Percentiles rank a stretch among this genome's conserved stretches.
Evolutionary conservation across 2,329 filamentous ascomycete species (phyloP).

Genomic region (Rutstroemia sp.): DNA sequence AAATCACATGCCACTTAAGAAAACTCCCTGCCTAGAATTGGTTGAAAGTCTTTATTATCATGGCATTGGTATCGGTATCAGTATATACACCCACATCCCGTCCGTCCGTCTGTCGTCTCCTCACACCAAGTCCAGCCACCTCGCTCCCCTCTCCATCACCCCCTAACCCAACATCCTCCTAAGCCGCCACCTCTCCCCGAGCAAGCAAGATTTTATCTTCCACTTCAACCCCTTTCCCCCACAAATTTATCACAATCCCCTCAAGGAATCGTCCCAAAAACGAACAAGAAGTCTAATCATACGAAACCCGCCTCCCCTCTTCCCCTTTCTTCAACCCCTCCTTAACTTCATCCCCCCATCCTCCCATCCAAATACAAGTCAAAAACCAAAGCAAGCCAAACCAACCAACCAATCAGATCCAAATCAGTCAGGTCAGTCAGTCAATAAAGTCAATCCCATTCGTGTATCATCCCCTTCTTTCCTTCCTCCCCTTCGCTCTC

Average conservation of each 20-base stretch:
- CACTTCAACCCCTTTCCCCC: too few species aligned
- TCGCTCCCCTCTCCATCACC: neutral
- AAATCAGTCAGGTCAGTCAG: constrained; percentile 9
- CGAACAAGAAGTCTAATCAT: neutral
- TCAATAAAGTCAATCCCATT: constrained; percentile 9
- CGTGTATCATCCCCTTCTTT: neutral
- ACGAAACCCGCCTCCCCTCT: neutral
- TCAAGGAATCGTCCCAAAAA: neutral
- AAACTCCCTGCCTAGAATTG: neutral
- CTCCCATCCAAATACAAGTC: constrained; percentile 7
- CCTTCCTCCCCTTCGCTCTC: neutral
- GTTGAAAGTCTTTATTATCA: constrained; percentile 4
- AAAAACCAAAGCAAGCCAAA: constrained; percentile 2
- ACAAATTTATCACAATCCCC: too few species aligned
- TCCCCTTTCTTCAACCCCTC: neutral
- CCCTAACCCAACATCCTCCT: neutral
- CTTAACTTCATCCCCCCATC: neutral
- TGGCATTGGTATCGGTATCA: constrained; percentile 2
- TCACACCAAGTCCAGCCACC: neutral
- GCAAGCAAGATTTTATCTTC: too few species aligned
- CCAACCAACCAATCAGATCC: neutral
- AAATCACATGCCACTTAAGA: neutral
- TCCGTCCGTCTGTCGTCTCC: neutral
- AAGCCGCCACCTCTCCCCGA: neutral
- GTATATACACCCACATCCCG: constrained; percentile 1